Percentiles rank a stretch among this genome's conserved stretches.
phyloP scores from a whole-genome alignment of 1,284 basidiomycete genomes.

The Tilletia walkeri region DNA sequence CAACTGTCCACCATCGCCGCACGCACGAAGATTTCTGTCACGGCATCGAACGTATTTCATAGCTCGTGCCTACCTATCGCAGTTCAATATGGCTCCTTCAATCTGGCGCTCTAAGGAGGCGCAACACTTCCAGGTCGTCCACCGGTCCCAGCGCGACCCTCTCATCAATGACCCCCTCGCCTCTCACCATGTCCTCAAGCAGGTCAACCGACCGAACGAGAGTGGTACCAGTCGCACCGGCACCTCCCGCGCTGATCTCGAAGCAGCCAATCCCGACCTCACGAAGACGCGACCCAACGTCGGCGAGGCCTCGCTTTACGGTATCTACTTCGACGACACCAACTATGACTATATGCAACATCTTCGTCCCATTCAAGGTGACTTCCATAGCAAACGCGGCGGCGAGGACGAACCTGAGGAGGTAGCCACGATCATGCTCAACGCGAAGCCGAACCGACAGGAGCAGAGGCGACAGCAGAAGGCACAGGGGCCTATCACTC shows the following conservation, averaged over 20 bases:
- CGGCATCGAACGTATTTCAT: too few species aligned
- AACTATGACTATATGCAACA: conserved; percentile 99
- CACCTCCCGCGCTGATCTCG: conserved; percentile 73
- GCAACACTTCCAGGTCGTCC: conserved; percentile 93
- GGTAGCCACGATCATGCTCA: conserved; percentile 39
- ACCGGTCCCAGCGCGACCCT: conserved; percentile 92
- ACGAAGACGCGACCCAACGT: conserved; percentile 55
- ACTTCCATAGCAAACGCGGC: conserved; percentile 41
- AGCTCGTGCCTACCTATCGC: too few species aligned
- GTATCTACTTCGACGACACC: conserved; percentile 94
- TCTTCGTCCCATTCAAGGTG: conserved; percentile 59
- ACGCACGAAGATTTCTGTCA: too few species aligned
- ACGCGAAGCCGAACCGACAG: conserved; percentile 30
- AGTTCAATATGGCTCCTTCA: conserved; percentile 57
- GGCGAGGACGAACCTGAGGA: conserved; percentile 45
- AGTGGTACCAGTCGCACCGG: conserved; percentile 60
- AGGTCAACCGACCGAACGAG: conserved; percentile 64
- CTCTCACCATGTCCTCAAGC: conserved; percentile 80
- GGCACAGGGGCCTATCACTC: conserved; percentile 28
- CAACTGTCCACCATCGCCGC: too few species aligned
- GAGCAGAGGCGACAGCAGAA: conserved; percentile 36
- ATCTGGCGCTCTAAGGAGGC: conserved; percentile 84
- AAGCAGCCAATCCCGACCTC: conserved; percentile 62
- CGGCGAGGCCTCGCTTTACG: conserved; percentile 87
- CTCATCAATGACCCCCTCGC: conserved; percentile 91